Conservation (phyloP, 345 rosid genomes). For the Pistacia vera region DNA sequence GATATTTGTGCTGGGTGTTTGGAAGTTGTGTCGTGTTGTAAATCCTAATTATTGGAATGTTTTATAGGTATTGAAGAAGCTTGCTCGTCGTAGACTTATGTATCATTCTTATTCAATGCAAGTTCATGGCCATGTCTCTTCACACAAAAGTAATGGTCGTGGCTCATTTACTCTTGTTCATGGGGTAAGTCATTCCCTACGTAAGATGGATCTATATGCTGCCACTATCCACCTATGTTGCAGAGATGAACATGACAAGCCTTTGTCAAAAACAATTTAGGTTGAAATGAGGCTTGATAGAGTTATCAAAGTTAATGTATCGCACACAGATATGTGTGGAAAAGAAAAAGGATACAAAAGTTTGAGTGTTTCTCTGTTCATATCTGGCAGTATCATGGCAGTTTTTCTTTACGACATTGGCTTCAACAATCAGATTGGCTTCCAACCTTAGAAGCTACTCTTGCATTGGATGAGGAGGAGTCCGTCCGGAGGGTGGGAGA, state of each 20-base stretch:
- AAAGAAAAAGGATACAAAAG: not conserved
- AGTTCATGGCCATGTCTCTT: conserved; percentile 77
- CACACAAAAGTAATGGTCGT: conserved; percentile 37
- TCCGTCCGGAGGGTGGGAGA: conserved; percentile 85
- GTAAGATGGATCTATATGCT: conserved; percentile 5
- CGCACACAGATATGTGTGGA: not conserved
- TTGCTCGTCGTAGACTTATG: conserved; percentile 70
- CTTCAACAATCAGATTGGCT: conserved; percentile 97
- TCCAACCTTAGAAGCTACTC: conserved; percentile 93
- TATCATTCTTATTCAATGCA: conserved; percentile 96
- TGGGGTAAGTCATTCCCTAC: conserved; percentile 52
- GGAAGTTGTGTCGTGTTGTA: not conserved
- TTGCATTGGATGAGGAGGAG: conserved; percentile 93
- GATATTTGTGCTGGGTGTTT: not conserved
- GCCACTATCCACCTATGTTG: not conserved
- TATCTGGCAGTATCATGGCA: conserved; percentile 78
- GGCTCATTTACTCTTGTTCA: conserved; percentile 77
- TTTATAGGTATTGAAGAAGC: conserved; percentile 80
- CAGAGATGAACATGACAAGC: not conserved
- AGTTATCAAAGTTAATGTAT: not conserved
- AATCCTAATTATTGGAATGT: conserved; percentile 16
- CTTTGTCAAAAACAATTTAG: not conserved
- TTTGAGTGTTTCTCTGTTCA: not conserved
- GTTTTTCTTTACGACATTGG: conserved; percentile 94
- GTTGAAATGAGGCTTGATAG: not conserved